Conservation (phyloP, 2,329 filamentous ascomycete species). For the Neopestalotiopsis rosae region DNA sequence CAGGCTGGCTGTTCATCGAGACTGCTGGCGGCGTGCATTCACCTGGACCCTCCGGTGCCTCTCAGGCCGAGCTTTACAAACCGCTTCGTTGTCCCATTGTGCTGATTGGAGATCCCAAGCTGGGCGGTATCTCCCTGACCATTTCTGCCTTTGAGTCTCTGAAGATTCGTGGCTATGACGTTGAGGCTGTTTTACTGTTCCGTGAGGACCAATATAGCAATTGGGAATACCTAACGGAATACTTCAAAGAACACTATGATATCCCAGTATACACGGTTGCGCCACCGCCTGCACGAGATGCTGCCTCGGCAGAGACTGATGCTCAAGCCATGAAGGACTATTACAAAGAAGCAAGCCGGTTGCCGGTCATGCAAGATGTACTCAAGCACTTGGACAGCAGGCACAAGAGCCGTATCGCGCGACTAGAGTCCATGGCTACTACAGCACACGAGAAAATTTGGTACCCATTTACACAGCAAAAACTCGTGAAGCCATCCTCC, state of each 20-base stretch:
- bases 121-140: constrained; percentile 82
- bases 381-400: constrained; percentile 56
- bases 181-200: constrained; percentile 74
- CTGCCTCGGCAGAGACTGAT: constrained; percentile 50
- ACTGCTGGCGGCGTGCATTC: constrained; percentile 85
- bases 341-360: constrained; percentile 56
- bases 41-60: constrained; percentile 75
- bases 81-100: constrained; percentile 76
- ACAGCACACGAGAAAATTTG: constrained; percentile 72
- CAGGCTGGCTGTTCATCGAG: constrained; percentile 74
- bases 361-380: constrained; percentile 46
- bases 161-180: constrained; percentile 77
- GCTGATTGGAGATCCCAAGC: constrained; percentile 74
- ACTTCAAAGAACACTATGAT: constrained; percentile 65
- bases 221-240: constrained; percentile 66
- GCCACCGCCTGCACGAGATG: constrained; percentile 58
- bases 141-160: constrained; percentile 83
- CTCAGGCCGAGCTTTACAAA: constrained; percentile 79
- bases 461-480: constrained; percentile 89
- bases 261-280: constrained; percentile 64
- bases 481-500: constrained; percentile 61
- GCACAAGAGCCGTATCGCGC: constrained; percentile 61
- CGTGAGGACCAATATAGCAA: constrained; percentile 70
- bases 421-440: constrained; percentile 65
- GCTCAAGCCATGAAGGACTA: constrained; percentile 65